Conservation (phyloP, 495 filamentous ascomycete genomes). For the Endocarpon pusillum region DNA sequence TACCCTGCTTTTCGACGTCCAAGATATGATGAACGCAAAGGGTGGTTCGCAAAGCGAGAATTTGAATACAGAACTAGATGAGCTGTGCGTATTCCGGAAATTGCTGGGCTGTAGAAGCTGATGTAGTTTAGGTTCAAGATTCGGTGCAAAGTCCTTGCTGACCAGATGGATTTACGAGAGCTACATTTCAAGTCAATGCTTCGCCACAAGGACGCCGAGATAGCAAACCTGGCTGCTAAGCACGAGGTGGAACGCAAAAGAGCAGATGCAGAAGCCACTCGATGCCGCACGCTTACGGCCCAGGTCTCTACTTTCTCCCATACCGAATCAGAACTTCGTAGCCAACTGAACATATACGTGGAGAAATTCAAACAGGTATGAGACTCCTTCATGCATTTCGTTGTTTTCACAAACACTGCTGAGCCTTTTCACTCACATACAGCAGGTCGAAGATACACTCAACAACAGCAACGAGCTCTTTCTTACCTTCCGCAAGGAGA, state of each 20-base stretch:
- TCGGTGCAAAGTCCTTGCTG: slow-evolving; percentile 81
- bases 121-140: slow-evolving; percentile 37
- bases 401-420: slow-evolving; percentile 5
- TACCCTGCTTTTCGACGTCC: slow-evolving; percentile 55
- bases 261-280: slow-evolving; percentile 60
- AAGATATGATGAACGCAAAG: slow-evolving; percentile 63
- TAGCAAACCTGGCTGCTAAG: slow-evolving; percentile 72
- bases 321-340: slow-evolving; percentile 82
- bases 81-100: slow-evolving; percentile 42
- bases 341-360: slow-evolving; percentile 94
- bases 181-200: slow-evolving; percentile 77
- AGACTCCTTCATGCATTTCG: slow-evolving; percentile 13
- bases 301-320: slow-evolving; percentile 95
- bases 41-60: slow-evolving; percentile 58
- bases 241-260: slow-evolving; percentile 78
- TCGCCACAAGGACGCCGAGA: slow-evolving; percentile 89
- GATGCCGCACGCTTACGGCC: slow-evolving; percentile 65
- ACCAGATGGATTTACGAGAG: slow-evolving; percentile 90
- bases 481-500: slow-evolving; percentile 94
- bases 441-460: slow-evolving; percentile 90
- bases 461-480: slow-evolving; percentile 99
- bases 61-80: slow-evolving; percentile 66
- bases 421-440: slow-evolving; percentile 6
- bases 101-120: not conserved
- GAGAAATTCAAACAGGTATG: slow-evolving; percentile 99